Evolutionary conservation across 129 eudicot species (phyloP), one percentile per base, ranked within the genome.

Genomic region (Escallonia herrerae): DNA sequence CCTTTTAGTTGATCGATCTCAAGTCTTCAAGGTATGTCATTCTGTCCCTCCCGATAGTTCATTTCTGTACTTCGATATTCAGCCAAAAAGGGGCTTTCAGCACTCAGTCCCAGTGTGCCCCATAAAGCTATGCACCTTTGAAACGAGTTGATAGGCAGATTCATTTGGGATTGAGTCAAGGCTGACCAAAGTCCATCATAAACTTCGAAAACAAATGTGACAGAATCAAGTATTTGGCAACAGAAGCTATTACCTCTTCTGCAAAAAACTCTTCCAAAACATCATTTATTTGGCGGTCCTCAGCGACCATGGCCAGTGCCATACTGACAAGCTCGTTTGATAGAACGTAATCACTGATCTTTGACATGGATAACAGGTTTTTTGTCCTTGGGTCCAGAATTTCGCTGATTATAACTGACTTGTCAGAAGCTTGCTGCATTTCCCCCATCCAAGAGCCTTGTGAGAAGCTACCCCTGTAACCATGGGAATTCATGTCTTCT

Each of bases 281-380:
- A 74, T 85, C 83, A 57, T 89, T 85, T 67, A 89, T 89, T 74
- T 89, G 96, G 67, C 96, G 90, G 70, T 85, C 96, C 66, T 89
- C 96, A 5, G 96, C 90, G 64, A 89, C 96, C 96, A 89, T 89
- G 56, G 96, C 96, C 44, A 89, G 75, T 11, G 96, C 96, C 96
- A 89, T 89, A 74, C 93, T 82, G 44, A 89, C 96, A 65, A 89
- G 93, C 81, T 89, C 96, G 69, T 89, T 89, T 55, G 96, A 89
- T 56, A 89, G 67, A 71, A 89, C 96, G 62, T 89, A 89, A 74
- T 89, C 96, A 69, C 96, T 89, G 64, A 89, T 89, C 72, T 81
- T 82, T 71, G 96, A 89, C 96, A 89, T 85, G n/a, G 89, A 82
- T 68, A 89, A 64, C 14, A 89, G 73, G 71, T 89, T 89, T 76